Base-by-base conservation (phyloP, 805 yeast genomes). In the Starmera caribaea region DNA sequence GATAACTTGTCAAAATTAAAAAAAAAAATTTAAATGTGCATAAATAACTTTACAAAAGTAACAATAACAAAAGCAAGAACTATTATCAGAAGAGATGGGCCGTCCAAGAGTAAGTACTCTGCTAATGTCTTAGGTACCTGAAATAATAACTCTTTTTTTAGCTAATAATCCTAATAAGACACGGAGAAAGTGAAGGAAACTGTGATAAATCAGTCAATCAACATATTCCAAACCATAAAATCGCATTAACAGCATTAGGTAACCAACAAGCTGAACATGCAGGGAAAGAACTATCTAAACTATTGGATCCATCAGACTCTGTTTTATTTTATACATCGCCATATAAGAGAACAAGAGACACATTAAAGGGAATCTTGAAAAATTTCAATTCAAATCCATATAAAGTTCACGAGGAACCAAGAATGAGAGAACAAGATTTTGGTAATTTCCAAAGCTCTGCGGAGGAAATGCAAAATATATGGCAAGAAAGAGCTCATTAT, bases 391-490 rank as follows among this genome's bases (percentile, higher is more conserved):
- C 79, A 9, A 63, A 66, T 5, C 24, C 24, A 21, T 80, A 76
- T 49, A 66, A 71, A 31, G 74, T 82, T 3, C 71, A 76, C 48
- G 97, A 89, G 57, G 97, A 89, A 55, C 95, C 96, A 11, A 64
- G 96, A 40, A 76, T 89, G 74, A 69, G 97, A 45, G 97, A 89
- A 55, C 97, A 89, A 59, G 97, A 89, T 58, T 89, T 89, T 55
- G 97, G 97, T 16, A 88, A 88, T 56, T 88, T 87, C 59, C 97
- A 88, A 62, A 76, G 82, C 40, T 72, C 79, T 0, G 71, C 76
- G 2, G 78, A 75, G 40, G 83, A 76, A 47, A 88, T 88, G 95
- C 81, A 80, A 48, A 66, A 69, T 48, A 81, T 87, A 29, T 81
- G 95, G 87, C 71, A 72, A 40, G 95, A 85, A 50, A 63, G 97